Evolutionary conservation across 495 filamentous ascomycete genomes (phyloP).

Genomic region (Pyrenopolyporus hunteri): DNA sequence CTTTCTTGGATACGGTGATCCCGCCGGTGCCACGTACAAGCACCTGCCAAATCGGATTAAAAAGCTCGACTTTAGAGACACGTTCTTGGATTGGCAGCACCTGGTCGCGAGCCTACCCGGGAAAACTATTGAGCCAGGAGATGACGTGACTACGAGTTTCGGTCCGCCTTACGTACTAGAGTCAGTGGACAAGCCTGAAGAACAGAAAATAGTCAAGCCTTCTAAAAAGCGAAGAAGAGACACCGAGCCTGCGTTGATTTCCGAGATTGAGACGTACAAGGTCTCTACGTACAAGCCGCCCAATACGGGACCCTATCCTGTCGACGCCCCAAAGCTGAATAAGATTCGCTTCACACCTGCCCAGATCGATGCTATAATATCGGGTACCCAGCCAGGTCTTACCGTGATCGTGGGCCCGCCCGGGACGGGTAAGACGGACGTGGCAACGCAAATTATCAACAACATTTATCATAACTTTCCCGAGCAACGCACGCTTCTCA

Average conservation of each 20-base stretch:
- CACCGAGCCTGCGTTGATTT: conserved; percentile 63
- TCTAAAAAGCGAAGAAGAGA: conserved; percentile 87
- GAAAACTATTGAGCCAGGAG: conserved; percentile 78
- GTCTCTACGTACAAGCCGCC: conserved; percentile 92
- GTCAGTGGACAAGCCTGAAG: conserved; percentile 56
- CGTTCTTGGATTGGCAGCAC: conserved; percentile 95
- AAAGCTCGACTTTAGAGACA: conserved; percentile 88
- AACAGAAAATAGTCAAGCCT: conserved; percentile 54
- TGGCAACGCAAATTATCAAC: conserved; percentile 97
- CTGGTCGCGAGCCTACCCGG: conserved; percentile 85
- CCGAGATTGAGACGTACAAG: conserved; percentile 67
- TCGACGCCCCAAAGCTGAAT: conserved; percentile 85
- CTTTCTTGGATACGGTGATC: conserved; percentile 95
- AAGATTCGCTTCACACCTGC: conserved; percentile 85
- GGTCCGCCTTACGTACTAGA: conserved; percentile 86
- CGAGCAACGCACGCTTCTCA: conserved; percentile 84
- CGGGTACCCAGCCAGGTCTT: conserved; percentile 91
- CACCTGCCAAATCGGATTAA: conserved; percentile 77
- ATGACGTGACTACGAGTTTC: conserved; percentile 73
- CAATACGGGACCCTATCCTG: conserved; percentile 89
- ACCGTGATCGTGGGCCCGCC: conserved; percentile 95
- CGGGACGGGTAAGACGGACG: conserved; percentile 97
- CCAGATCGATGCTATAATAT: conserved; percentile 91
- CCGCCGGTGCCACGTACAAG: conserved; percentile 82
- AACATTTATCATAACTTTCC: conserved; percentile 99